Percentiles rank a stretch among this genome's conserved stretches.
phyloP scores from a whole-genome alignment of 768 basidiomycete species.

The Phylloporus sp. region DNA sequence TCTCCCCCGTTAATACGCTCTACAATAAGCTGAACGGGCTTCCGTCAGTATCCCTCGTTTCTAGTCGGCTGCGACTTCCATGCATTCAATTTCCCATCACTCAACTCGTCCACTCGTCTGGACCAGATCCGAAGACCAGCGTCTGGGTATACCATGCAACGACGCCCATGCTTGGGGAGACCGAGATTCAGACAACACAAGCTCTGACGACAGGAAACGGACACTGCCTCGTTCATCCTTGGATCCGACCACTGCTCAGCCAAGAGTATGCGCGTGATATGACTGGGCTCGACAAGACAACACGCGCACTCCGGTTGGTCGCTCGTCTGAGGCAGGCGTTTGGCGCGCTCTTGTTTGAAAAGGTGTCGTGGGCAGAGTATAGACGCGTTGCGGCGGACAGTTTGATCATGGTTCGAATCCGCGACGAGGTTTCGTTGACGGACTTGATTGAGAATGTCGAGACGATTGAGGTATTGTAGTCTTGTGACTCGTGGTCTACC shows the following conservation, averaged over 20 bases:
- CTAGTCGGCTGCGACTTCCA: neutral
- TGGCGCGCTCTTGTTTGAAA: conserved; percentile 4
- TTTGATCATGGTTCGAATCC: conserved; percentile 5
- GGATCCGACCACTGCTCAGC: neutral
- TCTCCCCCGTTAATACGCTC: neutral
- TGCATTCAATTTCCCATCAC: conserved; percentile 3
- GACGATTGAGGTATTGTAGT: conserved; percentile 1
- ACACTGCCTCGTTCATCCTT: too few relatives aligned
- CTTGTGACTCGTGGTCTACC: too few relatives aligned
- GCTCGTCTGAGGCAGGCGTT: conserved; percentile 7
- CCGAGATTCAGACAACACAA: conserved; percentile 3
- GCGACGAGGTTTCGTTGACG: neutral
- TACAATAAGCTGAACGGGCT: too few relatives aligned
- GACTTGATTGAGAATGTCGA: too few relatives aligned
- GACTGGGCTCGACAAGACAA: neutral
- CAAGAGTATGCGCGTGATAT: neutral
- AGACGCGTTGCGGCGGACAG: conserved; percentile 11
- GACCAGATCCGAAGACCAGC: too few relatives aligned
- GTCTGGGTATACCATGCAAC: neutral
- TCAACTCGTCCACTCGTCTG: neutral
- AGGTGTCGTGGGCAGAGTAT: neutral
- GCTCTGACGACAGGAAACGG: too few relatives aligned
- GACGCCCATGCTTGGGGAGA: neutral
- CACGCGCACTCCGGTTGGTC: neutral
- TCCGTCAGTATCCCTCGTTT: too few relatives aligned